These are phyloP conservation scores for Vitis hybrid DNA, from an alignment of 177 flowering plant species.

Conservation along the genomic window DNA sequence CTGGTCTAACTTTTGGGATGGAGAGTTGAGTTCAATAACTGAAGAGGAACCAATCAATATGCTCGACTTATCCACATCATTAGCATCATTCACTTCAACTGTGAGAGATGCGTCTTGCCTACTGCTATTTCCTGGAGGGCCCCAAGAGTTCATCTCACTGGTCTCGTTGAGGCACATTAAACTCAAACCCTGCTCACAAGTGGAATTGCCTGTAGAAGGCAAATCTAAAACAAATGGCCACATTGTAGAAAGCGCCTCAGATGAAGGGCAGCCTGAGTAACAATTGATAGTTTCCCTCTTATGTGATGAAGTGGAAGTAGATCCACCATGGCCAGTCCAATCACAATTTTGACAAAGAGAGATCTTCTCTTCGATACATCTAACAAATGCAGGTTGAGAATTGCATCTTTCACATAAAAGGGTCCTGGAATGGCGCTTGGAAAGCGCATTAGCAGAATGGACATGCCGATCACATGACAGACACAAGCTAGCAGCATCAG, in stretches of 20 bases:
- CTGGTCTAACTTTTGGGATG: conserved; percentile 28
- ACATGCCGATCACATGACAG: conserved; percentile 91
- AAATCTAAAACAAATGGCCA: conserved; percentile 72
- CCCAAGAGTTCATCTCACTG: conserved; percentile 25
- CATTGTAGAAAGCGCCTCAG: conserved; percentile 69
- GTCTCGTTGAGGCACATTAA: conserved; percentile 70
- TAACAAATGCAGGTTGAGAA: conserved; percentile 73
- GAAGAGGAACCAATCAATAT: conserved; percentile 48
- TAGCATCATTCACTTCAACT: conserved; percentile 18
- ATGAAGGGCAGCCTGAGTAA: conserved; percentile 94
- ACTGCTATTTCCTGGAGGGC: conserved; percentile 25
- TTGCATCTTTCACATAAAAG: conserved; percentile 88
- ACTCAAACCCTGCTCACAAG: conserved; percentile 66
- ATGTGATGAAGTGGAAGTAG: conserved; percentile 46
- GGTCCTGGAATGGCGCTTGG: conserved; percentile 86
- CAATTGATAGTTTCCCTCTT: conserved; percentile 63
- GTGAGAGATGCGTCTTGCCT: conserved; percentile 24
- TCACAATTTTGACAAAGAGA: conserved; percentile 94
- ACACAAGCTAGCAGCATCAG: conserved; percentile 96
- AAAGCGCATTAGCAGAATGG: conserved; percentile 92
- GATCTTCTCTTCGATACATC: conserved; percentile 72
- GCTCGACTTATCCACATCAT: conserved; percentile 33
- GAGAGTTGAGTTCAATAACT: conserved; percentile 25
- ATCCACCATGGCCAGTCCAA: conserved; percentile 58
- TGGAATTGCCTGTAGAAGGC: conserved; percentile 46